Percentiles rank a stretch among this genome's conserved stretches.
These are phyloP conservation scores for Triticum urartu DNA, from an alignment of 176 grass and related monocot genomes.

Conservation along the genomic window DNA sequence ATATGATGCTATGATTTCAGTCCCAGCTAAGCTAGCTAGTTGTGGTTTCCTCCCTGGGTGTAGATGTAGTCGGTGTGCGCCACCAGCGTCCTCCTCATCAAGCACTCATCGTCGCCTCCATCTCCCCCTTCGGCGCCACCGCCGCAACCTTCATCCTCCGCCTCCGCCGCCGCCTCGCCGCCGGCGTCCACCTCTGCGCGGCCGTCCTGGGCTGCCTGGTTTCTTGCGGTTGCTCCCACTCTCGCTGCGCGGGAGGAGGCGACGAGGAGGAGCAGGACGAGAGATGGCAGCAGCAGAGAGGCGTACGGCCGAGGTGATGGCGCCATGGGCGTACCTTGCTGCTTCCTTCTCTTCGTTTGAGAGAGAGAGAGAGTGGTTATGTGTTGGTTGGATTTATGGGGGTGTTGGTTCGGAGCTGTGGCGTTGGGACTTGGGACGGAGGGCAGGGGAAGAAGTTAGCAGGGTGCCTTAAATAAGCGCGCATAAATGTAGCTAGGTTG, in stretches of 20 bases:
- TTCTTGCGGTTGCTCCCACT: neutral
- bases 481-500: neutral
- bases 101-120: neutral
- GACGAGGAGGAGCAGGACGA: neutral
- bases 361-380: neutral
- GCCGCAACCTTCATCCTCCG: neutral
- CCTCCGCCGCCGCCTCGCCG: neutral
- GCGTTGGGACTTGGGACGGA: neutral
- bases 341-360: neutral
- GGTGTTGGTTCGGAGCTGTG: neutral
- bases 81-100: constrained; percentile 9
- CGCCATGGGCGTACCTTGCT: neutral
- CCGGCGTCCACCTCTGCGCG: neutral
- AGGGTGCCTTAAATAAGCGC: neutral
- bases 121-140: neutral
- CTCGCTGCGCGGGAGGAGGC: neutral
- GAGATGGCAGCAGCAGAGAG: neutral
- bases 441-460: neutral
- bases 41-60: constrained; percentile 14
- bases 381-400: neutral
- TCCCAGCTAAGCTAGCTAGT: neutral
- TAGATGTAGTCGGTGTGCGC: constrained; percentile 15
- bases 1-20: neutral
- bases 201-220: neutral
- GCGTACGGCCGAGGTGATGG: neutral